phyloP scores from a whole-genome alignment of 2,329 filamentous ascomycete genomes.

The Volutella citrinella region DNA sequence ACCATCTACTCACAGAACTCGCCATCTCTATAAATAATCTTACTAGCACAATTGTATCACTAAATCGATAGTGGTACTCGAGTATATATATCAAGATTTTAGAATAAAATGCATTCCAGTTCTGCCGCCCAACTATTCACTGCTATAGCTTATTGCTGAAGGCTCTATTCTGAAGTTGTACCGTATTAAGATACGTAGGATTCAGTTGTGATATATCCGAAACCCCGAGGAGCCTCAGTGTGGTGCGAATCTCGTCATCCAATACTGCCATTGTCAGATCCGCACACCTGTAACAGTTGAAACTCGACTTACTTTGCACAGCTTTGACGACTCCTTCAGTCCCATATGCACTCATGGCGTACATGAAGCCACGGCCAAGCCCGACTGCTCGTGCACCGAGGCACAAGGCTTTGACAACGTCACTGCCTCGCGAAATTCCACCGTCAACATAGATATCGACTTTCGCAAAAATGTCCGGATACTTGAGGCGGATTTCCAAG shows the following conservation, averaged over 20 bases:
- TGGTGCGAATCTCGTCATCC: slow-evolving; percentile 33
- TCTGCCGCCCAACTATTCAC: no score
- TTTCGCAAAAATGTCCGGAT: slow-evolving; percentile 24
- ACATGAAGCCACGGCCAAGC: slow-evolving; percentile 30
- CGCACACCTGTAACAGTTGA: no score
- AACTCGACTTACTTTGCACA: not conserved
- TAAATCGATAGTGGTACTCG: no score
- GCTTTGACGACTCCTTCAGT: slow-evolving; percentile 1
- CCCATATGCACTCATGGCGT: slow-evolving; percentile 4
- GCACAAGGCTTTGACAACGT: slow-evolving; percentile 30
- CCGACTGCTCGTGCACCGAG: slow-evolving; percentile 30
- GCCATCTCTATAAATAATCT: not conserved
- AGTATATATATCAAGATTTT: no score
- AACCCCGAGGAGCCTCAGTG: slow-evolving; percentile 8
- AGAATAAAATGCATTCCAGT: no score
- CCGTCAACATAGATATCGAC: slow-evolving; percentile 30
- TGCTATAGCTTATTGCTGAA: no score
- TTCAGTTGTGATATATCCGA: not conserved
- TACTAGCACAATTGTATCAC: no score
- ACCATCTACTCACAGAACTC: not conserved
- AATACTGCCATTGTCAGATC: slow-evolving; percentile 21
- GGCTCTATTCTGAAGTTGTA: no score
- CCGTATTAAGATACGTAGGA: not conserved
- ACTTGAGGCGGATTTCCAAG: slow-evolving; percentile 23
- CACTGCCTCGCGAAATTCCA: slow-evolving; percentile 28